Evolutionary conservation across 306 rosid species (phyloP), one percentile per base, ranked within the genome.

Genomic region (Citrullus amarus): DNA sequence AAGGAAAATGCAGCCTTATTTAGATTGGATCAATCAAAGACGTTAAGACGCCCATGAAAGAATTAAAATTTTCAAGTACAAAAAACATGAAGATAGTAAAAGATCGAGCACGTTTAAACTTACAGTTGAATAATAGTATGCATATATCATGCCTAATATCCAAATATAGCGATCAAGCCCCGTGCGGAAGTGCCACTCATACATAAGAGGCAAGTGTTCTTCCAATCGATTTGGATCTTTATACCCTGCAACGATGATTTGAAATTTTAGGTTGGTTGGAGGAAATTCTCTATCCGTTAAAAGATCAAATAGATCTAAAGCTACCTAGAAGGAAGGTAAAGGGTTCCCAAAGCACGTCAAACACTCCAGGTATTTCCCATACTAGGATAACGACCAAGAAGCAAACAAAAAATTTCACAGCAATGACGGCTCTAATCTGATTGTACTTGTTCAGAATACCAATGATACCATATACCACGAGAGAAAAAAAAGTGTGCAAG

Each of bases 161-260:
- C 99, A 95, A 83, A 95, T 89, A 83, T 95, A 95, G 79, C 99
- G 97, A 86, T 95, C 99, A 81, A 95, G 96, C 78, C 97, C 99
- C 1, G 98, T 88, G 78, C 99, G 96, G 76, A 95, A 95, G 84
- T 92, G 92, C 99, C 99, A 95, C 82, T 95, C 99, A 74, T 87
- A 91, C 89, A 92, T 83, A 77, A 67, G 92, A 16, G 97, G 80
- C 22, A 88, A 39, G 4, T 91, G 88, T 75, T 90, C 65, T 56
- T 63, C 70, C 78, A 66, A 74, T 68, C 59, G 68, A 60, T 69
- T 70, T 77, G 61, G 66, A 78, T 88, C 72, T 84, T 77, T 65
- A 75, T 75, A 80, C 81, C 79, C 81, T 73, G 79, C 57, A 53
- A 53, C 25, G 58, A 82, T 58, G 22, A 38, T 78, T 78, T 72